Conservation (phyloP, 1,284 basidiomycete genomes). For the Testicularia cyperi region DNA sequence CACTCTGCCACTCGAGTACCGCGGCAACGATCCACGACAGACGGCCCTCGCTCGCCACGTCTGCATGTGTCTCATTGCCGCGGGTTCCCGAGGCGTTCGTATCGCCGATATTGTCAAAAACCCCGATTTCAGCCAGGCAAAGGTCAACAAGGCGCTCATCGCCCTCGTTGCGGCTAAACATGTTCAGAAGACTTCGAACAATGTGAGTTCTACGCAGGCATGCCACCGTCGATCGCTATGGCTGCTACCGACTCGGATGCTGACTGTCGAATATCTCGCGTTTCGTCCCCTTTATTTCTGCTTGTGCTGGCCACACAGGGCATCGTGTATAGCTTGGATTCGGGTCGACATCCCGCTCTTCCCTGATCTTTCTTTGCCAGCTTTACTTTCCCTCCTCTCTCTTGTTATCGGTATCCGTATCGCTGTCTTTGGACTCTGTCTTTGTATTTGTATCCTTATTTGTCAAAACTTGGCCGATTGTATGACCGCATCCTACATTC, state of each 20-base stretch:
- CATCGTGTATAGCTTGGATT: constrained; percentile 52
- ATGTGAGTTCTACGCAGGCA: constrained; percentile 56
- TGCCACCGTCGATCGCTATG: not conserved
- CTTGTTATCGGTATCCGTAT: not conserved
- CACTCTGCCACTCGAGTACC: constrained; percentile 82
- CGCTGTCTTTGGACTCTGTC: not conserved
- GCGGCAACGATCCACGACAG: constrained; percentile 70
- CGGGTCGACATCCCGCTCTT: constrained; percentile 33
- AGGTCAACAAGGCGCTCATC: constrained; percentile 89
- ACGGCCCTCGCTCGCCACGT: constrained; percentile 49
- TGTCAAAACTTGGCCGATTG: no score
- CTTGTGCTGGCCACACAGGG: constrained; percentile 25
- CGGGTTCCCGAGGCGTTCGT: constrained; percentile 41
- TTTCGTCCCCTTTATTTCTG: no score
- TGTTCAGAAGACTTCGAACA: constrained; percentile 68
- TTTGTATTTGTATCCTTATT: no score
- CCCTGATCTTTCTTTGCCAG: constrained; percentile 20
- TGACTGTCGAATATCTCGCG: no score
- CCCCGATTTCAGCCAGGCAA: constrained; percentile 80
- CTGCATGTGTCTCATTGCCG: constrained; percentile 51
- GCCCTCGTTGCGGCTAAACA: constrained; percentile 84
- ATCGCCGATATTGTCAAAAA: constrained; percentile 74
- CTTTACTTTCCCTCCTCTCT: not conserved
- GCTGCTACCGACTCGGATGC: not conserved
- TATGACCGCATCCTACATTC: no score